phyloP scores from a whole-genome alignment of 345 rosid species.

The Syzygium oleosum region DNA sequence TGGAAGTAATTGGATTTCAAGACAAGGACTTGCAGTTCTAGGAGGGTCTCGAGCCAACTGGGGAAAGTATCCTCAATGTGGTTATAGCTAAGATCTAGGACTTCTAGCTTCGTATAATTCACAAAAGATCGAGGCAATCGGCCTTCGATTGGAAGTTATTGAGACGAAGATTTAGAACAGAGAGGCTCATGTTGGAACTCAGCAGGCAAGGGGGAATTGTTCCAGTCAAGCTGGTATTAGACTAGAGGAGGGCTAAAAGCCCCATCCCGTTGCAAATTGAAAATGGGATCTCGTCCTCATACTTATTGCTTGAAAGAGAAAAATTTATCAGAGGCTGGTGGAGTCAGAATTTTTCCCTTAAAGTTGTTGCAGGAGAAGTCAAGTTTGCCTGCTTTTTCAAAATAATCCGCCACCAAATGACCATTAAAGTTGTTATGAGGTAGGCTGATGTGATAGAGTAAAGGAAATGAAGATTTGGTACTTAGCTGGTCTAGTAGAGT shows the following conservation, averaged over 20 bases:
- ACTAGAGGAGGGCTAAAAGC: not conserved
- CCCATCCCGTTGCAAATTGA: not conserved
- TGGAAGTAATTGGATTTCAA: not conserved
- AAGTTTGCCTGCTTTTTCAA: not conserved
- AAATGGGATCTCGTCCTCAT: not conserved
- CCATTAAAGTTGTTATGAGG: not conserved
- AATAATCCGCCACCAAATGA: not conserved
- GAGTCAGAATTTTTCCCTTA: not conserved
- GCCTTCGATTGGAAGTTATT: slow-evolving; percentile 5
- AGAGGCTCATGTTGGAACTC: not conserved
- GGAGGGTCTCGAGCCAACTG: not conserved
- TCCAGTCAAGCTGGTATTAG: slow-evolving; percentile 9
- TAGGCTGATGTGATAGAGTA: not conserved
- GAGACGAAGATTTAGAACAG: not conserved
- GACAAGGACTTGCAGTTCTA: not conserved
- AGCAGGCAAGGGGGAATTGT: slow-evolving; percentile 4
- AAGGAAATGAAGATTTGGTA: not conserved
- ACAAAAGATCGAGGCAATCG: slow-evolving; percentile 1
- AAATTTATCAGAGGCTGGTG: not conserved
- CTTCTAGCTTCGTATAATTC: slow-evolving; percentile 2
- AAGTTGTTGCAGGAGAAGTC: slow-evolving; percentile 10
- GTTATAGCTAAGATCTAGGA: slow-evolving; percentile 14
- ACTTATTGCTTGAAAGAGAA: not conserved
- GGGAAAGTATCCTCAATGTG: not conserved
- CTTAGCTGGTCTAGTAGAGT: not conserved